Percentiles rank a stretch among this genome's conserved stretches.
phyloP scores from a whole-genome alignment of 495 filamentous ascomycete species.

The Podospora bellae-mahoneyi region DNA sequence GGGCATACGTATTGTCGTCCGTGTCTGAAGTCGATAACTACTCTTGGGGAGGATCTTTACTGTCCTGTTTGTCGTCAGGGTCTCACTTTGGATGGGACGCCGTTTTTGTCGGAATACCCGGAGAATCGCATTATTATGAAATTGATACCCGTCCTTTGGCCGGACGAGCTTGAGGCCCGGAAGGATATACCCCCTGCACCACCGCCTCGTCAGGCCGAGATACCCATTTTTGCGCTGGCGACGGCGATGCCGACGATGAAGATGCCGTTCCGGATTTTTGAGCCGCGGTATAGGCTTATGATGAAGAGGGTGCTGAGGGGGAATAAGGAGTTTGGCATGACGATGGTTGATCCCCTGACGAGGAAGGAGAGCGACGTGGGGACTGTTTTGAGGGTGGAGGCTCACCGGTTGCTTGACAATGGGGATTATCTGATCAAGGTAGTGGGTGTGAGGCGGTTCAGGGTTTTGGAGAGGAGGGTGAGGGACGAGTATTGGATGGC shows the following conservation, averaged over 20 bases:
- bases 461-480: constrained; percentile 57
- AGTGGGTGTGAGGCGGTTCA: constrained; percentile 71
- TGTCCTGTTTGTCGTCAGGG: not conserved
- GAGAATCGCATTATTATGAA: not conserved
- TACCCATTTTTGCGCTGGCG: constrained; percentile 78
- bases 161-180: not conserved
- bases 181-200: not conserved
- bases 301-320: constrained; percentile 72
- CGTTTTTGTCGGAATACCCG: not conserved
- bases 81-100: not conserved
- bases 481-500: constrained; percentile 77
- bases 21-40: not conserved
- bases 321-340: constrained; percentile 73
- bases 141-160: not conserved
- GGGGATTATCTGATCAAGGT: constrained; percentile 78
- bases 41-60: not conserved
- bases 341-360: constrained; percentile 58
- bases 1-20: not conserved
- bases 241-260: constrained; percentile 78
- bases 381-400: constrained; percentile 70
- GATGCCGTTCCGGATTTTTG: constrained; percentile 85
- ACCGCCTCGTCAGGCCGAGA: constrained; percentile 8
- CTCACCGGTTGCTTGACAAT: constrained; percentile 68
- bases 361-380: constrained; percentile 45
- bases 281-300: constrained; percentile 86